Conservation (phyloP, 495 filamentous ascomycete species). For the Lineolata rhizophorae region DNA sequence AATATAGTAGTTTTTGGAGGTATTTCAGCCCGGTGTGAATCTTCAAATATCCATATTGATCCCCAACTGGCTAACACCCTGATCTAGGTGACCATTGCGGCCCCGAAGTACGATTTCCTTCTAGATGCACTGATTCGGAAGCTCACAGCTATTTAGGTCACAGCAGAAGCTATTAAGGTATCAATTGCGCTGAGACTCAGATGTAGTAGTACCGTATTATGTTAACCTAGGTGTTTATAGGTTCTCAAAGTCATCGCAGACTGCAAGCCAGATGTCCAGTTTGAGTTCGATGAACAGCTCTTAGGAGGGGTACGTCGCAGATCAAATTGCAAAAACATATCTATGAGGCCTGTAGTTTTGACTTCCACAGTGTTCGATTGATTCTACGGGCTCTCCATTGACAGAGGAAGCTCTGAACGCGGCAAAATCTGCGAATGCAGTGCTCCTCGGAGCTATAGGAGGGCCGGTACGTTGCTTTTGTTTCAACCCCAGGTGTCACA, state of each 20-base stretch:
- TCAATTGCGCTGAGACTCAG: conserved; percentile 6
- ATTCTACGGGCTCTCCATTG: conserved; percentile 52
- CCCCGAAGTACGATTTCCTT: conserved; percentile 48
- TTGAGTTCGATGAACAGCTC: conserved; percentile 83
- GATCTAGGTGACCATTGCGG: conserved; percentile 69
- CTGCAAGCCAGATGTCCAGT: conserved; percentile 41
- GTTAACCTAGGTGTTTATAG: conserved; percentile 20
- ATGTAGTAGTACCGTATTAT: too few relatives aligned
- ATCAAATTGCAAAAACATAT: too few relatives aligned
- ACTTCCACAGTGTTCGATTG: conserved; percentile 64
- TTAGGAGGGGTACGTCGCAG: conserved; percentile 75
- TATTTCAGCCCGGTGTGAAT: too few relatives aligned
- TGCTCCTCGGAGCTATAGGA: conserved; percentile 86
- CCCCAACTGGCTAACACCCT: too few relatives aligned
- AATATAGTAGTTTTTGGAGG: conserved; percentile 14
- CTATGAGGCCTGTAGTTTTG: too few relatives aligned
- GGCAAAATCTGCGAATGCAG: conserved; percentile 76
- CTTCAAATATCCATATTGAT: too few relatives aligned
- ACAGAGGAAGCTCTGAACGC: conserved; percentile 70
- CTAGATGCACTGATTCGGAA: not conserved
- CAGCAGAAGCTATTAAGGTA: conserved; percentile 69
- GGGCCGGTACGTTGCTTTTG: conserved; percentile 65
- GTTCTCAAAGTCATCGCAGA: conserved; percentile 57
- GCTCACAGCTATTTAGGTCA: conserved; percentile 21
- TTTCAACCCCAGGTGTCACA: not conserved